These are phyloP conservation scores for Xylariaceae sp. DNA, from an alignment of 2,329 filamentous ascomycete genomes.

Conservation along the genomic window DNA sequence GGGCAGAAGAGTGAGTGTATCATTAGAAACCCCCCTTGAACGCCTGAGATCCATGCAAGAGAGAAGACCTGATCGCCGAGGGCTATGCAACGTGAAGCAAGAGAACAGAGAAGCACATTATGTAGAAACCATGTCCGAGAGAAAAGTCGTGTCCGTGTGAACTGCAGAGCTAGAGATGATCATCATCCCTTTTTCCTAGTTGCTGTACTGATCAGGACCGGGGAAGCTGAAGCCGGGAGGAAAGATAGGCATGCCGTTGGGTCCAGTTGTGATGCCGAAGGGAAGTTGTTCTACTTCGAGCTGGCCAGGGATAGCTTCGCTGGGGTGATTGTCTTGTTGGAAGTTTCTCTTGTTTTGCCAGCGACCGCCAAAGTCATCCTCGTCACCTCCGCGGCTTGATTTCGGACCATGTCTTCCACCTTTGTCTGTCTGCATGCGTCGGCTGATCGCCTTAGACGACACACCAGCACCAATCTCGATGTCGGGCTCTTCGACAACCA, in stretches of 20 bases:
- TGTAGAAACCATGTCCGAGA: neutral
- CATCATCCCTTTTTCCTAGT: neutral
- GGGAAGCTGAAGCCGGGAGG: constrained; percentile 43
- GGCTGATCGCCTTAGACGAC: constrained; percentile 80
- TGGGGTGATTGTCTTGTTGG: constrained; percentile 27
- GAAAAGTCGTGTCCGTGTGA: neutral
- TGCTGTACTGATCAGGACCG: constrained; percentile 24
- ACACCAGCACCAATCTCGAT: constrained; percentile 98
- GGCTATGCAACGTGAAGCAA: neutral
- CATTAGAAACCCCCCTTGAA: constrained; percentile 2
- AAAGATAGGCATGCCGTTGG: constrained; percentile 49
- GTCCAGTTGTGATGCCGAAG: constrained; percentile 41
- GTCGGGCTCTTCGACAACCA: constrained; percentile 94
- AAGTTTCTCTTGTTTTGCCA: constrained; percentile 29
- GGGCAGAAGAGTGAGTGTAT: no score
- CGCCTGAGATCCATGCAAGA: constrained; percentile 14
- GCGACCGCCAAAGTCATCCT: constrained; percentile 21
- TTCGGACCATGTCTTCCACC: constrained; percentile 62
- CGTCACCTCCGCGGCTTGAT: constrained; percentile 46
- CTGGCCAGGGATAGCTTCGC: constrained; percentile 19
- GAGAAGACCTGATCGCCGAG: constrained; percentile 4
- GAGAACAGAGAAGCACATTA: neutral
- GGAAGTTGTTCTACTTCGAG: constrained; percentile 35
- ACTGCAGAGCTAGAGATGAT: neutral
- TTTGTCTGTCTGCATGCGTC: constrained; percentile 66